Percentiles rank a stretch among this genome's conserved stretches.
These are phyloP conservation scores for Vitis rotundifolia DNA, from an alignment of 164 flowering plant species.

Conservation along the genomic window DNA sequence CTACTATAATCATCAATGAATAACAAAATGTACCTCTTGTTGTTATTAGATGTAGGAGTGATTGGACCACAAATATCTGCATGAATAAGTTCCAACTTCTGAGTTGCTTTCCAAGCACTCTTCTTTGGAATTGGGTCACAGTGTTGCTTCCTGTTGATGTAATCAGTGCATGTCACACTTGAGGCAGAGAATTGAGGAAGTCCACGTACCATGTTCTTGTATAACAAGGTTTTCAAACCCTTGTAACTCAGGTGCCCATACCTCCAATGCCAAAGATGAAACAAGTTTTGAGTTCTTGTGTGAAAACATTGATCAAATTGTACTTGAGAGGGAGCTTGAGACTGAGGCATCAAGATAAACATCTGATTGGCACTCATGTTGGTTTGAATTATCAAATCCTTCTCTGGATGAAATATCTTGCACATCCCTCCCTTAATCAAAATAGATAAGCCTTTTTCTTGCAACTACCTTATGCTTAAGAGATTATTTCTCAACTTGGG, in stretches of 20 bases:
- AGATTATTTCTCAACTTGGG: no score
- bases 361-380: not conserved
- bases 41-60: constrained; percentile 12
- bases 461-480: no score
- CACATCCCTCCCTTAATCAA: no score
- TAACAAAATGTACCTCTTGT: constrained; percentile 15
- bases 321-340: not conserved
- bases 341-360: constrained; percentile 10
- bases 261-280: constrained; percentile 7
- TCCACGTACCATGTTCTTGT: constrained; percentile 18
- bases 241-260: constrained; percentile 21
- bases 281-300: no score
- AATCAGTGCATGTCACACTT: no score
- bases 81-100: constrained; percentile 20
- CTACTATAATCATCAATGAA: constrained; percentile 18
- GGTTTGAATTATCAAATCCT: no score
- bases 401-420: no score
- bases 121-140: constrained; percentile 15
- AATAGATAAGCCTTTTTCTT: no score
- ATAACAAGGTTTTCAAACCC: constrained; percentile 4
- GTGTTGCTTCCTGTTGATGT: constrained; percentile 1
- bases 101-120: constrained; percentile 19
- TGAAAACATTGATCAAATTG: not conserved
- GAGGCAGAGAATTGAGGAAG: no score
- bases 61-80: not conserved